Evolutionary conservation across 345 rosid genomes (phyloP).

Genomic region (Hirschfeldia incana): DNA sequence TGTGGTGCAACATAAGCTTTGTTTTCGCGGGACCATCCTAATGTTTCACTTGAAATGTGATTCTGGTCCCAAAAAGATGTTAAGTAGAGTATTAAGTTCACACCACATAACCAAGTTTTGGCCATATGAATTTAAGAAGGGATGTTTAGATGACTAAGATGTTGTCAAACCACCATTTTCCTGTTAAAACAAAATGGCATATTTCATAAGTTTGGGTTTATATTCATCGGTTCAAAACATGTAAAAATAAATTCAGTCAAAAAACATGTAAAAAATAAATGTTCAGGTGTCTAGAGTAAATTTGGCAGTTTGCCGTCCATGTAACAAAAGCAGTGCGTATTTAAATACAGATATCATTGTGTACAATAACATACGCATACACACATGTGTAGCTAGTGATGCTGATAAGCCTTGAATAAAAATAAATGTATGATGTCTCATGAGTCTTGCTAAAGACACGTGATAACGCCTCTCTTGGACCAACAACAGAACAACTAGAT

Average conservation of each 20-base stretch:
- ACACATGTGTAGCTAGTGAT: not conserved
- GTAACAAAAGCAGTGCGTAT: not conserved
- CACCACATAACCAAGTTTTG: not conserved
- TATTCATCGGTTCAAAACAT: not conserved
- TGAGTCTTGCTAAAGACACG: slow-evolving; percentile 20
- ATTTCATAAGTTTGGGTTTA: not conserved
- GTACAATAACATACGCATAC: slow-evolving; percentile 9
- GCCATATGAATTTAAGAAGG: no score
- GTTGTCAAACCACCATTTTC: not conserved
- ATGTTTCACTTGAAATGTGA: slow-evolving; percentile 10
- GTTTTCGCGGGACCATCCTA: slow-evolving; percentile 15
- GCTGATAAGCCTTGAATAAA: not conserved
- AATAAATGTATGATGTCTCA: slow-evolving; percentile 6
- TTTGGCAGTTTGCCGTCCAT: not conserved
- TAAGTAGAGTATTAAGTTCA: not conserved
- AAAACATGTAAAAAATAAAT: not conserved
- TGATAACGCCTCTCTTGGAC: slow-evolving; percentile 11
- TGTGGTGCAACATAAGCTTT: not conserved
- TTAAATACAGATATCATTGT: not conserved
- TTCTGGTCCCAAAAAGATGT: not conserved
- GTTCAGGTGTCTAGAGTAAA: slow-evolving; percentile 10
- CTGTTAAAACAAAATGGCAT: not conserved
- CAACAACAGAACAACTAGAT: slow-evolving; percentile 2
- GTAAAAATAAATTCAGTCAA: not conserved
- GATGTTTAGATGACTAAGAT: not conserved